Evolutionary conservation across 371 early-diverging fungal species (phyloP), one percentile per base, ranked within the genome.

Genomic region (Mucor sp.): DNA sequence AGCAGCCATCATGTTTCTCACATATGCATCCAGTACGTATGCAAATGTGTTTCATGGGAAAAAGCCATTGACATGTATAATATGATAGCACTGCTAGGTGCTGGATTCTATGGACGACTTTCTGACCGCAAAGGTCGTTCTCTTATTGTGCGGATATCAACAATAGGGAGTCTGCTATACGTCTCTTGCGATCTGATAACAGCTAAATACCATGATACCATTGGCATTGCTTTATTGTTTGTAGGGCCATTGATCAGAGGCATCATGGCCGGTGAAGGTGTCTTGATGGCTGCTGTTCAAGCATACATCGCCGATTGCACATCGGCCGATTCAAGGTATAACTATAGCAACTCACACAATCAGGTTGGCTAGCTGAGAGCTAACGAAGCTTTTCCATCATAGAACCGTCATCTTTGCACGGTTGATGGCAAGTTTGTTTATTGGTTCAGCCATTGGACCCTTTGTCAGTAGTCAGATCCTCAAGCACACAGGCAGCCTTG

Each of bases 221-320:
- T 84, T 50, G 84, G 80, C 32, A 59, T 80, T 30, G 43, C 48
- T 14, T 55, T 77, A 1, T 56, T 84, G 11, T 80, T 74, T 64
- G 25, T 81, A 41, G 75, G 71, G 17, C 77, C 82, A 2, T 21
- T 78, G 6, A 15, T 80, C 12, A 75, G 75, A 7, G 84, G 84
- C 3, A n/a, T 78, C 9, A 21, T 81, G n/a, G 82, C 68, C 30
- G 78, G 82, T 44, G 80, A 79, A n/a, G 65, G 47, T 17, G 68
- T 75, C 2, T 14, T 78, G 9, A 58, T 77, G 53, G 75, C 78
- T 14, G 64, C 81, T 15, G 68, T 72, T 23, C 76, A 81, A 15
- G 77, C 79, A 0, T 84, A 84, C 50, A 72, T 84, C 21, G 68
- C 82, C 9, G 84, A 84, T 67, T 80, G 77, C 28, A 84, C 82